Conservation (phyloP, 2,329 filamentous ascomycete species). For the Colletotrichum noveboracense region DNA sequence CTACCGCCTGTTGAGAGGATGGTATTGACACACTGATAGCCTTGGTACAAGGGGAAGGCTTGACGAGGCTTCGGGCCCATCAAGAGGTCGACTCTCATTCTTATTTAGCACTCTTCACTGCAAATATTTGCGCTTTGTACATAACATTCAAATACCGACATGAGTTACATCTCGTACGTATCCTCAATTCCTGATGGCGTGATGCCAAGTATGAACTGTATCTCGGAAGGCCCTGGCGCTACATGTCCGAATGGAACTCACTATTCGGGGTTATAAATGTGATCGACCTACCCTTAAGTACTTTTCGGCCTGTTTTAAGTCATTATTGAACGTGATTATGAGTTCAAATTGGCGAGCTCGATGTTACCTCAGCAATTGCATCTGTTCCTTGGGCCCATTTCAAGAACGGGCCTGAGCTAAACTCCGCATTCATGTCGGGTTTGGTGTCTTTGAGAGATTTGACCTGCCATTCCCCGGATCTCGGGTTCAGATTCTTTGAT, state of each 20-base stretch:
- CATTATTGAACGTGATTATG: fast-evolving
- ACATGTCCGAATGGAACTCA: neutral
- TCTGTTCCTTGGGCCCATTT: neutral
- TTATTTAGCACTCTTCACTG: neutral
- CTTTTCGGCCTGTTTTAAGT: fast-evolving
- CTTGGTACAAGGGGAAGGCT: too few species aligned
- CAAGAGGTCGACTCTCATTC: too few species aligned
- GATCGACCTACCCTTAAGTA: neutral
- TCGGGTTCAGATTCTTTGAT: neutral
- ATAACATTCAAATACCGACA: neutral
- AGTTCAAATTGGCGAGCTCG: fast-evolving
- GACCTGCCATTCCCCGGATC: neutral
- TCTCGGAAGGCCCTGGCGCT: fast-evolving
- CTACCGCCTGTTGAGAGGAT: slow-evolving; percentile 15
- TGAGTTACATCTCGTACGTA: too few species aligned
- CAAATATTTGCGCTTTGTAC: neutral
- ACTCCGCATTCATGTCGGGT: neutral
- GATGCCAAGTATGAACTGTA: too few species aligned
- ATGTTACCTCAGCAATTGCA: neutral
- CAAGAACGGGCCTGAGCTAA: neutral
- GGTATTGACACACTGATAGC: too few species aligned
- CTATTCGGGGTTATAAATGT: too few species aligned
- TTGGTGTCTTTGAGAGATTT: neutral
- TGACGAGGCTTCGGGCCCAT: too few species aligned
- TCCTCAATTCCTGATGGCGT: too few species aligned